Evolutionary conservation across 768 basidiomycete genomes (phyloP).

Genomic region (Suillus tomentosus): DNA sequence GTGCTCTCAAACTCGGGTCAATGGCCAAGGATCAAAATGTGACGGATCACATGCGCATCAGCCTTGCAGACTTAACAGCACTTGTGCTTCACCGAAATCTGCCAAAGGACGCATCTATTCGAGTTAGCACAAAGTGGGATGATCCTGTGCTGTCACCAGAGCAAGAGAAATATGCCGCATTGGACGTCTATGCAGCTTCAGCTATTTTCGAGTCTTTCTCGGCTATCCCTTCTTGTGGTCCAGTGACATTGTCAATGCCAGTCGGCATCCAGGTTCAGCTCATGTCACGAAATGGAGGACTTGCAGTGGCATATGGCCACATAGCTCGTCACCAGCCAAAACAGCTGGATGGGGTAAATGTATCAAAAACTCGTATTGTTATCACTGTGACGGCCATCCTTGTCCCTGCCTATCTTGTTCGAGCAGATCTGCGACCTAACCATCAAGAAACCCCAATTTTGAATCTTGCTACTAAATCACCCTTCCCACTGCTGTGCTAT

Average conservation of each 20-base stretch:
- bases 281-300: conserved; percentile 5
- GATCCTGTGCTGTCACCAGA: conserved; percentile 14
- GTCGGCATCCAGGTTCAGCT: conserved; percentile 8
- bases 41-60: conserved; percentile 16
- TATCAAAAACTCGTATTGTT: neutral
- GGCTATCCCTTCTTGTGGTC: conserved; percentile 10
- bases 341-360: conserved; percentile 11
- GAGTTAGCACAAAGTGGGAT: conserved; percentile 25
- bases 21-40: conserved; percentile 30
- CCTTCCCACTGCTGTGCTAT: neutral
- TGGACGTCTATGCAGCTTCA: conserved; percentile 22
- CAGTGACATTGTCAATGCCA: conserved; percentile 6
- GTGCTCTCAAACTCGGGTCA: conserved; percentile 31
- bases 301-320: conserved; percentile 7
- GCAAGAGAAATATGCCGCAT: conserved; percentile 25
- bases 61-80: conserved; percentile 36
- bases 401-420: conserved; percentile 12
- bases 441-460: neutral
- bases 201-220: conserved; percentile 17
- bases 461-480: neutral
- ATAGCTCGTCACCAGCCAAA: neutral
- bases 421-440: neutral
- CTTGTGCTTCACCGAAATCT: conserved; percentile 26
- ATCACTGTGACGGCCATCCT: conserved; percentile 1
- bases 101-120: conserved; percentile 21